phyloP scores from a whole-genome alignment of 805 yeast genomes.

The Candida yuanshanica region DNA sequence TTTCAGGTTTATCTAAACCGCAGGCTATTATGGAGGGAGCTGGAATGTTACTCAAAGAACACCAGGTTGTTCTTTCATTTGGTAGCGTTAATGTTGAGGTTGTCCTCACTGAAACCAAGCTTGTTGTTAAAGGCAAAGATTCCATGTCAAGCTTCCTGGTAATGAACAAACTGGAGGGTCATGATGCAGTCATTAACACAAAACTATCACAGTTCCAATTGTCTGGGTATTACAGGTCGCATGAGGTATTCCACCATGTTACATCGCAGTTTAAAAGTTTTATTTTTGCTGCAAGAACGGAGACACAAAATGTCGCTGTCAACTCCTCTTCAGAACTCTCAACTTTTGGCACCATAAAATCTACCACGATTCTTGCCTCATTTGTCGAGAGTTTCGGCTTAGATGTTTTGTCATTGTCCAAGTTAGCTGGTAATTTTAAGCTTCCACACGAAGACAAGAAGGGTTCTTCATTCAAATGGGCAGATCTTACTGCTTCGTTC shows the following conservation, averaged over 20 bases:
- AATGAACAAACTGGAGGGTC: not conserved
- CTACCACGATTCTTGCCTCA: not conserved
- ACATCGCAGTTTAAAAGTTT: not conserved
- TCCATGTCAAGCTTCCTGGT: not conserved
- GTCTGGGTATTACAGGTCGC: not conserved
- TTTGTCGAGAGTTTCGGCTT: not conserved
- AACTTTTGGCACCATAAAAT: not conserved
- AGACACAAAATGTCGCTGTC: not conserved
- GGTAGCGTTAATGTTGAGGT: not conserved
- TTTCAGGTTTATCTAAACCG: not conserved
- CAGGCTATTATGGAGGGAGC: not conserved
- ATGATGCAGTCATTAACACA: not conserved
- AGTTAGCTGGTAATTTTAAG: not conserved
- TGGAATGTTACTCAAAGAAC: not conserved
- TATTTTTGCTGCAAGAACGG: not conserved
- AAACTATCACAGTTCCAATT: not conserved
- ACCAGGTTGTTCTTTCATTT: not conserved
- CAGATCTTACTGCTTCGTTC: not conserved
- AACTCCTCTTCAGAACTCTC: not conserved
- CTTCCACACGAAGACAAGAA: not conserved
- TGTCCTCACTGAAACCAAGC: not conserved
- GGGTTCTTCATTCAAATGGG: not conserved
- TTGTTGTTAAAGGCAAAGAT: not conserved
- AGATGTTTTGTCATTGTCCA: not conserved
- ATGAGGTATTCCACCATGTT: not conserved